Base-by-base conservation (phyloP, 345 rosid species). In the Eutrema heterophyllum region DNA sequence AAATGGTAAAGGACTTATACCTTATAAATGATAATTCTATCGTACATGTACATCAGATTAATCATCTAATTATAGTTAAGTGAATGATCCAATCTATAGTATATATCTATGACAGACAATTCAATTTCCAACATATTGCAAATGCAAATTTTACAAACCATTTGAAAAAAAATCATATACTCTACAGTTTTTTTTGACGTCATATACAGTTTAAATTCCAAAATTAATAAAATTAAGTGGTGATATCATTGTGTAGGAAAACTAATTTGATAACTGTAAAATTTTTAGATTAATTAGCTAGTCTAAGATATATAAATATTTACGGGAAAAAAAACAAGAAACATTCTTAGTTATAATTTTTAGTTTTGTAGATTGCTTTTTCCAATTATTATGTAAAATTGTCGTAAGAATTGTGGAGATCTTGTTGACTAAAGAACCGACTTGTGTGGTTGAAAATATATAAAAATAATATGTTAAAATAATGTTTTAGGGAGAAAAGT, bases 381-480 rank as follows among this genome's bases (percentile, higher is more conserved):
- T 15, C 14, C 27, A 7, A 56, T 48, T 50, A 10, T 63, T 46
- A 15, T 30, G 43, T 46, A 38, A 33, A 51, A 9, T 51, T 67
- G 71, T 67, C 11, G 70, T 8, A 26, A 51, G 49, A 18, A 53
- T 67, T 27, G 39, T 53, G 56, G 55, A 32, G 16, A 64, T 5
- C 58, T 55, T 56, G 52, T 65, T 73, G 66, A 73, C 65, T 65
- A 58, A 65, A 73, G 59, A 73, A 65, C 51, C 58, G 59, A 56
- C 66, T 46, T 64, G 18, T 64, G 64, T 45, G 64, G 77, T 73
- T 54, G 49, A 33, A 54, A 53, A 45, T 21, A 45, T 26, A 24
- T 32, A 73, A 64, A 18, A 49, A 55, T 38, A 64, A 44, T 24
- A 35, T 73, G 71, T 73, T 73, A 4, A 24, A 64, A 41, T 63